These are phyloP conservation scores for Darksidea phi DNA, from an alignment of 495 filamentous ascomycete species.

Conservation along the genomic window DNA sequence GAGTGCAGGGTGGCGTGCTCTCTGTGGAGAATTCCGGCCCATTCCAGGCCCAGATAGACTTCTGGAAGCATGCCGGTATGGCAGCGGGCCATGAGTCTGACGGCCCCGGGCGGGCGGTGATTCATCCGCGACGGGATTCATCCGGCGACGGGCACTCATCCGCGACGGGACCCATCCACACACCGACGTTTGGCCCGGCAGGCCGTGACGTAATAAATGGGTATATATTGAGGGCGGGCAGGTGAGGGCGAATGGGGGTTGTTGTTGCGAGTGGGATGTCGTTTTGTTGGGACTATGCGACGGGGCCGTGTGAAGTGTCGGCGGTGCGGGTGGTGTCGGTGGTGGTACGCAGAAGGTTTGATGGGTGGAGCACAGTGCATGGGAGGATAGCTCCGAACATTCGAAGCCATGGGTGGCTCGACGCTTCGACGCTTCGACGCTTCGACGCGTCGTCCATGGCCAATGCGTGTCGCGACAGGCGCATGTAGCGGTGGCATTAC, in stretches of 20 bases:
- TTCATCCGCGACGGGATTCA: no score
- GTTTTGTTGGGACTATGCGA: background rate
- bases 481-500: no score
- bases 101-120: no score
- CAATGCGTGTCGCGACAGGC: no score
- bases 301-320: no score
- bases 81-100: background rate
- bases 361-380: no score
- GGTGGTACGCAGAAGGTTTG: no score
- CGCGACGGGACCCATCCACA: background rate
- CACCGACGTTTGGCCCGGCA: background rate
- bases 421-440: no score
- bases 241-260: background rate
- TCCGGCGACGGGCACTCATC: background rate
- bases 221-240: background rate
- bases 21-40: conserved; percentile 26
- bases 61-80: background rate
- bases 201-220: background rate
- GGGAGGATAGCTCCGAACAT: no score
- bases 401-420: no score
- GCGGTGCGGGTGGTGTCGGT: no score
- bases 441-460: no score
- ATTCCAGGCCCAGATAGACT: background rate
- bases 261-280: background rate
- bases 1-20: conserved; percentile 32